phyloP scores from a whole-genome alignment of 2,329 filamentous ascomycete genomes.

The Fusarium sulawesiense region DNA sequence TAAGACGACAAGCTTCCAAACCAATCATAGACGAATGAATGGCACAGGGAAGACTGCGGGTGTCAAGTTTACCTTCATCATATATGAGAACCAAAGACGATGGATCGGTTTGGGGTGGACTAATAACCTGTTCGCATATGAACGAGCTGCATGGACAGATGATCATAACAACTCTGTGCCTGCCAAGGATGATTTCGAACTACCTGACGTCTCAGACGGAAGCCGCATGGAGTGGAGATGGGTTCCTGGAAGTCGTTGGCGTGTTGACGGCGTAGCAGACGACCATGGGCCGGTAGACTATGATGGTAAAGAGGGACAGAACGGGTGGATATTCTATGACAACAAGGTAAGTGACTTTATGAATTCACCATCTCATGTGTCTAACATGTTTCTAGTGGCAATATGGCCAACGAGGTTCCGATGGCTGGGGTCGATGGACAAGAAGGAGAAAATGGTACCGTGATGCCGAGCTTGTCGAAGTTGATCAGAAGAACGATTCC shows the following conservation, averaged over 20 bases:
- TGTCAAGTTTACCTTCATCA: constrained; percentile 94
- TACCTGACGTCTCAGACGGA: constrained; percentile 71
- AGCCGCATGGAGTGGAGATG: constrained; percentile 74
- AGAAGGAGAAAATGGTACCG: constrained; percentile 95
- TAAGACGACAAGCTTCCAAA: constrained; percentile 43
- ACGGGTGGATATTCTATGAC: constrained; percentile 97
- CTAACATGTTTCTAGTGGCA: constrained; percentile 75
- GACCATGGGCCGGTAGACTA: constrained; percentile 58
- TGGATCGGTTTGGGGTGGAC: constrained; percentile 98
- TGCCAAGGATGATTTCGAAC: constrained; percentile 74
- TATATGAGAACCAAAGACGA: constrained; percentile 95
- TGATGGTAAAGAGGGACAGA: constrained; percentile 69
- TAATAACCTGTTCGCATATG: constrained; percentile 87
- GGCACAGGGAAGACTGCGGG: constrained; percentile 73
- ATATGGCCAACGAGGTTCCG: constrained; percentile 82
- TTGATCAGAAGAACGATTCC: constrained; percentile 52
- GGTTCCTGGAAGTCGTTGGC: constrained; percentile 88
- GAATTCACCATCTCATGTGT: fast-evolving
- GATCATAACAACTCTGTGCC: constrained; percentile 89
- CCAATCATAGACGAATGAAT: constrained; percentile 44
- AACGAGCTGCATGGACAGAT: constrained; percentile 92
- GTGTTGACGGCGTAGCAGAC: constrained; percentile 79
- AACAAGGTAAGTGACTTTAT: constrained; percentile 75
- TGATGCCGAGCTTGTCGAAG: constrained; percentile 93
- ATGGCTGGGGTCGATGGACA: constrained; percentile 96